Percentiles rank a stretch among this genome's conserved stretches.
These are phyloP conservation scores for Crithidia mellificae DNA, from an alignment of 208 protist species.

Conservation along the genomic window DNA sequence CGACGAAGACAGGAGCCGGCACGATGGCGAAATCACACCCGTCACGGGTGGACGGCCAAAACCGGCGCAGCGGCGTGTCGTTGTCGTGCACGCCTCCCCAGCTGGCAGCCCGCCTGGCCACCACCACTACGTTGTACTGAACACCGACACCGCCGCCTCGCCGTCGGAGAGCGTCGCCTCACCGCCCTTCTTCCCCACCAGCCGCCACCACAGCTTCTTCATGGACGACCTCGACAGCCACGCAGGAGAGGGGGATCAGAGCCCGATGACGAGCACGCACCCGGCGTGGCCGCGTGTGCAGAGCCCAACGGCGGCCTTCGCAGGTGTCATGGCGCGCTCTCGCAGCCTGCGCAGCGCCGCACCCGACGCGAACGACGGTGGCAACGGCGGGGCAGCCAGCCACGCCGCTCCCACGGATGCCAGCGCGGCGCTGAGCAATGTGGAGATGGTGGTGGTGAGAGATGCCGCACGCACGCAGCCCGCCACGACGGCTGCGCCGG, in stretches of 20 bases:
- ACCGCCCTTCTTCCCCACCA: conserved; percentile 39
- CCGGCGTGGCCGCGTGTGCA: neutral
- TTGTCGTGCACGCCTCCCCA: neutral
- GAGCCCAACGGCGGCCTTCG: conserved; percentile 3
- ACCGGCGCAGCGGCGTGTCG: neutral
- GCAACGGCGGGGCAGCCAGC: no score
- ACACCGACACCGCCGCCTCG: conserved; percentile 4
- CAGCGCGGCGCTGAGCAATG: neutral
- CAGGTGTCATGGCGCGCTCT: conserved; percentile 6
- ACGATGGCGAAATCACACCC: no score
- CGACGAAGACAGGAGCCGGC: neutral
- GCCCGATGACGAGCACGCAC: neutral
- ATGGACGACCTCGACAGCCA: conserved; percentile 25
- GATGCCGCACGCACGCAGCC: neutral
- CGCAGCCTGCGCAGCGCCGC: neutral
- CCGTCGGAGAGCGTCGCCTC: conserved; percentile 20
- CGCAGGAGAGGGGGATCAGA: neutral
- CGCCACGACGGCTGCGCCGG: neutral
- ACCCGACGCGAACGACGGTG: neutral
- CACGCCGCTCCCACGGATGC: no score
- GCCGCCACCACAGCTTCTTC: conserved; percentile 41
- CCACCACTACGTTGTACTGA: neutral
- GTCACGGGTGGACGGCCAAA: neutral
- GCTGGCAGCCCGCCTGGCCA: neutral
- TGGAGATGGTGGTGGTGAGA: neutral